A percentile compares a stretch with the other conserved stretches of the same genome.
Conservation (phyloP, 805 yeast species). For the Alloascoidea africana region DNA sequence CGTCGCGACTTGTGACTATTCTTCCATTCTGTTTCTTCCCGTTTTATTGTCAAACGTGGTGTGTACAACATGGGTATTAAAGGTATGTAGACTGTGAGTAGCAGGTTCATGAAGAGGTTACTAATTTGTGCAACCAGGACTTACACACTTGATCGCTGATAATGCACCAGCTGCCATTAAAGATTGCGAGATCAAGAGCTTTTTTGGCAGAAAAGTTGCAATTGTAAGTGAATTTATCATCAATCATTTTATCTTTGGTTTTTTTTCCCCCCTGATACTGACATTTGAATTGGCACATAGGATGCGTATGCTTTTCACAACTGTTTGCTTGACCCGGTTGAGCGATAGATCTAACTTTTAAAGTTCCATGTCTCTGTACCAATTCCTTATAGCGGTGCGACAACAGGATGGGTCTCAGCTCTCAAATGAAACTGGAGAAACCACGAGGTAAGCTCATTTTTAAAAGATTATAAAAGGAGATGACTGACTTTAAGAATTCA, state of each 20-base stretch:
- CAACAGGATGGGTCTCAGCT: conserved; percentile 94
- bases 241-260: not conserved
- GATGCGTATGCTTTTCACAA: conserved; percentile 12
- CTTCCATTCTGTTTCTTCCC: not conserved
- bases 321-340: not conserved
- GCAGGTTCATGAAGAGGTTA: not conserved
- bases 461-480: conserved; percentile 6
- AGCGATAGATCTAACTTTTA: not conserved
- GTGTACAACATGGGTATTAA: conserved; percentile 31
- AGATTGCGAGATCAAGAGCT: conserved; percentile 65
- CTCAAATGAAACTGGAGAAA: conserved; percentile 79
- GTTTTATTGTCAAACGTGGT: conserved; percentile 1
- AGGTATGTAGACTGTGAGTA: conserved; percentile 17
- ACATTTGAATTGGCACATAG: conserved; percentile 6
- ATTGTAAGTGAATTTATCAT: conserved; percentile 28
- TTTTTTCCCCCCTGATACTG: conserved; percentile 1
- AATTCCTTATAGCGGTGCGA: conserved; percentile 89
- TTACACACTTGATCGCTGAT: conserved; percentile 76
- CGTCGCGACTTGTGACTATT: conserved; percentile 1
- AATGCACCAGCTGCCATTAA: conserved; percentile 77
- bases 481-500: conserved; percentile 14
- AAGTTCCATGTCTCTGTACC: conserved; percentile 94
- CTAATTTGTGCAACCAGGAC: conserved; percentile 29
- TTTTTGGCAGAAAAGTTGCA: conserved; percentile 94
- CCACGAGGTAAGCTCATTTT: conserved; percentile 31